phyloP scores from a whole-genome alignment of 2,329 filamentous ascomycete genomes.

The Achaetomium macrosporum region DNA sequence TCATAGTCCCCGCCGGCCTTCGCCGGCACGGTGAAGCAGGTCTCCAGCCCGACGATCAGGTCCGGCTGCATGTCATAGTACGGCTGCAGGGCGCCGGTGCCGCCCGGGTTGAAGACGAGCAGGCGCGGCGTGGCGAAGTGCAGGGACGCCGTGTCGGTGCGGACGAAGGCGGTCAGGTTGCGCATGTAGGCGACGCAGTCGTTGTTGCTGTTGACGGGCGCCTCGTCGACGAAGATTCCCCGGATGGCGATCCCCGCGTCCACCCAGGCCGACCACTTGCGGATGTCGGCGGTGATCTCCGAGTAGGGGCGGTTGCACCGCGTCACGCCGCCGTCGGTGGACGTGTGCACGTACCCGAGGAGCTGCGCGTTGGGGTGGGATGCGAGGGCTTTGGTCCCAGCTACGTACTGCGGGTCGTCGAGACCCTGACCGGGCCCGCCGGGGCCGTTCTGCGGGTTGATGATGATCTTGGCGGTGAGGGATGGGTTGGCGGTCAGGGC shows the following conservation, averaged over 20 bases:
- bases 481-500: constrained; percentile 8
- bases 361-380: constrained; percentile 9
- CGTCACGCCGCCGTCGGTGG: constrained; percentile 10
- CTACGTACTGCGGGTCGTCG: constrained; percentile 9
- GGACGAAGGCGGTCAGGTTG: constrained; percentile 13
- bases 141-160: neutral
- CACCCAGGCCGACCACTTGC: constrained; percentile 8
- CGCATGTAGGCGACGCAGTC: constrained; percentile 14
- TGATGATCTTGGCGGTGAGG: constrained; percentile 11
- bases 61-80: constrained; percentile 9
- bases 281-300: constrained; percentile 5
- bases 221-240: constrained; percentile 17
- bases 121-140: neutral
- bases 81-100: constrained; percentile 2
- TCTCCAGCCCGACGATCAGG: constrained; percentile 12
- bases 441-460: constrained; percentile 16
- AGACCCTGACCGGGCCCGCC: constrained; percentile 4
- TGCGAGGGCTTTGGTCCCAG: constrained; percentile 6
- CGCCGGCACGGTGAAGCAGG: constrained; percentile 7
- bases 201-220: constrained; percentile 3
- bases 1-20: constrained; percentile 3
- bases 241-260: constrained; percentile 1
- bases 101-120: constrained; percentile 14
- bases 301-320: constrained; percentile 10
- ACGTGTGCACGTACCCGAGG: constrained; percentile 13